phyloP scores from a whole-genome alignment of 2,329 filamentous ascomycete genomes.

The Clarireedia paspali region DNA sequence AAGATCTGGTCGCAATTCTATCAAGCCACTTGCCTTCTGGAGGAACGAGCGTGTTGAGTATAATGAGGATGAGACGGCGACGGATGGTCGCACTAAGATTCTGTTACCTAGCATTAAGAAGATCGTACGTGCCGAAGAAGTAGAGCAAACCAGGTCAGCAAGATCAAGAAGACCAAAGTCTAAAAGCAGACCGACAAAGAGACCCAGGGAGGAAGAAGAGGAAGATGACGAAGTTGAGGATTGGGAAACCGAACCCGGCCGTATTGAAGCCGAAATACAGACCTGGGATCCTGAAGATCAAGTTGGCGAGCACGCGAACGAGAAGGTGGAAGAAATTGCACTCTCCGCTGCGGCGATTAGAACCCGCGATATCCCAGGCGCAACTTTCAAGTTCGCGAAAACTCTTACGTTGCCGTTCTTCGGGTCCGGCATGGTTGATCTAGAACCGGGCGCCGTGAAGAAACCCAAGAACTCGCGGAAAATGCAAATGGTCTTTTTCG shows the following conservation, averaged over 20 bases:
- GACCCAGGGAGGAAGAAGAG: conserved; percentile 26
- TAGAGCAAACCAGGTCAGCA: conserved; percentile 33
- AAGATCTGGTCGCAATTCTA: conserved; percentile 70
- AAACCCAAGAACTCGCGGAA: conserved; percentile 84
- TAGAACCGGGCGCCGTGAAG: conserved; percentile 78
- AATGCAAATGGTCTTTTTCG: conserved; percentile 97
- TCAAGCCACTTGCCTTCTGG: conserved; percentile 79
- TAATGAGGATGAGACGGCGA: conserved; percentile 46
- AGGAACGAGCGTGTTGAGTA: conserved; percentile 73
- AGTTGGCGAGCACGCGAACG: conserved; percentile 44
- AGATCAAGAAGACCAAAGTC: conserved; percentile 13
- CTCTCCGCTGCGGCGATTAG: conserved; percentile 43
- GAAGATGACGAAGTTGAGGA: conserved; percentile 54
- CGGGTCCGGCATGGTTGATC: conserved; percentile 80
- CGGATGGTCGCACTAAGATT: conserved; percentile 38
- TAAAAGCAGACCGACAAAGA: conserved; percentile 23
- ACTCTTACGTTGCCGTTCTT: conserved; percentile 79
- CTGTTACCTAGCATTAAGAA: conserved; percentile 67
- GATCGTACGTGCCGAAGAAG: conserved; percentile 65
- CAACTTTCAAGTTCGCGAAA: conserved; percentile 82
- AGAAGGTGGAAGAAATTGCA: conserved; percentile 48
- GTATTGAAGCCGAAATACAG: conserved; percentile 54
- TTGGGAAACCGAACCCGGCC: conserved; percentile 64
- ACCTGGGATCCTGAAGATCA: conserved; percentile 57
- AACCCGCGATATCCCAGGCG: conserved; percentile 51